Evolutionary conservation across 2,329 filamentous ascomycete genomes (phyloP).

Genomic region (Periglandula ipomoeae): DNA sequence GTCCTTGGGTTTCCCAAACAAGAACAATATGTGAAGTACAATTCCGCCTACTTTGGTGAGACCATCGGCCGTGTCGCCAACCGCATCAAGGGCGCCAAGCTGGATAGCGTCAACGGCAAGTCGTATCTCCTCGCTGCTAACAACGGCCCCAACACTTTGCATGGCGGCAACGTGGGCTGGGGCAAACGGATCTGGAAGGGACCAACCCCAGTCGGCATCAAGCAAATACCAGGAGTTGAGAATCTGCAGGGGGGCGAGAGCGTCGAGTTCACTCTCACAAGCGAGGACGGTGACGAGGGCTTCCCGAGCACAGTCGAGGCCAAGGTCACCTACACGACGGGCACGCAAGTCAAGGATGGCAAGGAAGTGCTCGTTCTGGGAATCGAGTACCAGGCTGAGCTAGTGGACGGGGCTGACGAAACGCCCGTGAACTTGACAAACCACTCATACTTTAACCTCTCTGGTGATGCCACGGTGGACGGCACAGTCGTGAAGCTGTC

Average conservation of each 20-base stretch:
- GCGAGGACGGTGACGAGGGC: conserved; percentile 76
- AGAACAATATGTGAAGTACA: conserved; percentile 66
- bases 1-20: conserved; percentile 76
- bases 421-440: conserved; percentile 91
- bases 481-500: conserved; percentile 59
- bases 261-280: conserved; percentile 56
- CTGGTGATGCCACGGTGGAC: conserved; percentile 41
- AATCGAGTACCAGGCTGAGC: conserved; percentile 82
- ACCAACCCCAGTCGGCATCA: conserved; percentile 50
- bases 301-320: conserved; percentile 80
- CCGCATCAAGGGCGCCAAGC: conserved; percentile 62
- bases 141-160: conserved; percentile 66
- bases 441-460: conserved; percentile 73
- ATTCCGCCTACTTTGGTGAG: conserved; percentile 78
- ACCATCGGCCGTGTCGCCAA: conserved; percentile 85
- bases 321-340: conserved; percentile 68
- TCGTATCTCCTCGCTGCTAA: conserved; percentile 65
- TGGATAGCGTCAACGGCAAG: conserved; percentile 63
- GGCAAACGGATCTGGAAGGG: conserved; percentile 71
- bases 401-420: conserved; percentile 74
- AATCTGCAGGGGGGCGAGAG: conserved; percentile 53
- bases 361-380: conserved; percentile 62
- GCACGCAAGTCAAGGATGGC: conserved; percentile 53
- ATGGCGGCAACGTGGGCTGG: conserved; percentile 70
- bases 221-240: conserved; percentile 39